Base-by-base conservation (phyloP, 2,329 filamentous ascomycete genomes). In the Ceratocystiopsis minuta region DNA sequence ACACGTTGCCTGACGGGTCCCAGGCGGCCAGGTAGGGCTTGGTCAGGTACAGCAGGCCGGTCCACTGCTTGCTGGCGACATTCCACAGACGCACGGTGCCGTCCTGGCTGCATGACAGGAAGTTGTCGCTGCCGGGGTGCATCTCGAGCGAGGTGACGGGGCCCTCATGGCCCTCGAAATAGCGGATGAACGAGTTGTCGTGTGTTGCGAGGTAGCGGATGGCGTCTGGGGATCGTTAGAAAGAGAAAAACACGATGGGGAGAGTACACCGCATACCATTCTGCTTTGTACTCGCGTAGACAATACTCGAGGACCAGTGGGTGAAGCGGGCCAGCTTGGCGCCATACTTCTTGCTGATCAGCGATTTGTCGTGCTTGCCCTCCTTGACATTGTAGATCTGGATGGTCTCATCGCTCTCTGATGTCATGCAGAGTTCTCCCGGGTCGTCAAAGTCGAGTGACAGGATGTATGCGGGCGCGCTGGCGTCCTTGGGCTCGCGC, bases 381-480 rank as follows among this genome's bases (percentile, higher is more conserved):
- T 94, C 86, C 53, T 81, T 83, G 48, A 93, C 80, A 53, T 90
- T 93, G 64, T 92, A 98, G 31, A 98, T 78, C 55, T 96, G 87
- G 48, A 98, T 82, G 4, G 84, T 92, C 57, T 95, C 87, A 59
- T 98, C 90, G 63, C 84, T 86, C 50, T 87, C 83, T 6, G 86
- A 84, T 0, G 87, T 83, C 60, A 98, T 85, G 45, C 92, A 72
- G 39, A 88, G 81, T 59, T 95, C 86, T 58, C 90, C 90, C 36
- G 83, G 80, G 62, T 96, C 87, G 59, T 96, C 87, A 57, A 94
- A 98, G 64, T 98, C 88, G 52, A 98, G 74, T 2, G 88, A 96
- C 10, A 90, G 80, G 45, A 95, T 75, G 49, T 77, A 69, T 4
- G 78, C 74, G 40, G 67, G 64, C 11, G 66, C 59, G 44, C 63